Percentiles rank a stretch among this genome's conserved stretches.
These are phyloP conservation scores for Neovahlkampfia damariscottae DNA, from an alignment of 78 protist genomes.

Conservation along the genomic window DNA sequence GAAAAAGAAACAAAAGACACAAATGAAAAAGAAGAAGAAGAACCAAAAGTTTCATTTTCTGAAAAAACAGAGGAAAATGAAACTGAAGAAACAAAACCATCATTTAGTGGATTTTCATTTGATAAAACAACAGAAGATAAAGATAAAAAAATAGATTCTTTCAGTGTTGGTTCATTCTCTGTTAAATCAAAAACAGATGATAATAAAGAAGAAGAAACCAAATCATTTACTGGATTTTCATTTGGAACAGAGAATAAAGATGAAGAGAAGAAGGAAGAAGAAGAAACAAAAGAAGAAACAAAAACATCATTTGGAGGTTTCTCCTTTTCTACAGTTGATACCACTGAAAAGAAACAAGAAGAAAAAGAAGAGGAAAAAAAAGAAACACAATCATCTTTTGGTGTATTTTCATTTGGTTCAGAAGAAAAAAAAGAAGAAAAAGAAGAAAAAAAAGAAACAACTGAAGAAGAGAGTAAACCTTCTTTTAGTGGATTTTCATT, in stretches of 20 bases:
- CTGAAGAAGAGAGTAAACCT: no score
- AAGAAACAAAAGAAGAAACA: background rate
- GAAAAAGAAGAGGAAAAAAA: no score
- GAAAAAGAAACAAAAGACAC: background rate
- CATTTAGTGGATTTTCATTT: background rate
- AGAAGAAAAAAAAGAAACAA: no score
- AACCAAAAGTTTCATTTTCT: no score
- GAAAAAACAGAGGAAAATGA: background rate
- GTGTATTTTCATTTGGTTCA: background rate
- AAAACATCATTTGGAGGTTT: background rate
- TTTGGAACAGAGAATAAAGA: background rate
- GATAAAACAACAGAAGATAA: background rate
- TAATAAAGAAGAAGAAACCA: background rate
- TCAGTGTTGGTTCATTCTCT: background rate
- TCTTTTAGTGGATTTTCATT: background rate
- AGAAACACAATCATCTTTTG: no score
- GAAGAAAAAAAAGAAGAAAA: background rate
- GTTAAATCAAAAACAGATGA: background rate
- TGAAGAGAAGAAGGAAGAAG: background rate
- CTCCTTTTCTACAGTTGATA: no score
- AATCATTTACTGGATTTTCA: background rate
- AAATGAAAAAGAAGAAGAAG: background rate
- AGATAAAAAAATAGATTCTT: background rate
- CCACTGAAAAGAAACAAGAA: no score
- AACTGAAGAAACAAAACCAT: background rate